Conservation (phyloP, 257 asterid species). For the Pogostemon cablin region DNA sequence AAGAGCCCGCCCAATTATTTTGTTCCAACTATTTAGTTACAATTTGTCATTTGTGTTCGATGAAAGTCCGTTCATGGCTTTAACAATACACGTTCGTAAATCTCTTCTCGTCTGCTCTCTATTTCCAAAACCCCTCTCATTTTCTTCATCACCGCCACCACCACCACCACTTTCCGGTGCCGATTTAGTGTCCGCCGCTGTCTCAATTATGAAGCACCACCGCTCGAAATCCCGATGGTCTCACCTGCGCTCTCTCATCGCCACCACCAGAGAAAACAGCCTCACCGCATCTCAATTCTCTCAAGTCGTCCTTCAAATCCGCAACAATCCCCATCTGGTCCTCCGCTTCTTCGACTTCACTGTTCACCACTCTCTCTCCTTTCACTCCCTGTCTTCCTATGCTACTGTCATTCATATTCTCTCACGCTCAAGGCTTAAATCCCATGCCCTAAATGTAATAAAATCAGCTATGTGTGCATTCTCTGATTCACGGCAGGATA, state of each 20-base stretch:
- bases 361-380: conserved; percentile 58
- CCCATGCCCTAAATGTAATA: conserved; percentile 53
- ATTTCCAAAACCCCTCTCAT: conserved; percentile 27
- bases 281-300: conserved; percentile 73
- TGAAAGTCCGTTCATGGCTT: conserved; percentile 29
- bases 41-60: too few species aligned
- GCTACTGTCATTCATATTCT: conserved; percentile 75
- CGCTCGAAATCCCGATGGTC: conserved; percentile 95
- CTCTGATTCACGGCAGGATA: conserved; percentile 37
- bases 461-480: conserved; percentile 64
- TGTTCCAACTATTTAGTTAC: too few species aligned
- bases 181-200: conserved; percentile 46
- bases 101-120: conserved; percentile 20
- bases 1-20: too few species aligned
- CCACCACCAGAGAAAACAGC: conserved; percentile 39
- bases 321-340: conserved; percentile 71
- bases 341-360: conserved; percentile 76
- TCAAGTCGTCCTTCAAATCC: conserved; percentile 56
- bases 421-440: conserved; percentile 65
- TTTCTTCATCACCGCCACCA: conserved; percentile 38
- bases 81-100: conserved; percentile 27
- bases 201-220: conserved; percentile 81
- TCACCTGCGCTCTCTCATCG: conserved; percentile 67
- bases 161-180: conserved; percentile 41
- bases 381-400: conserved; percentile 68